phyloP scores from a whole-genome alignment of 2,329 filamentous ascomycete species.

The Colletotrichum eleusines region DNA sequence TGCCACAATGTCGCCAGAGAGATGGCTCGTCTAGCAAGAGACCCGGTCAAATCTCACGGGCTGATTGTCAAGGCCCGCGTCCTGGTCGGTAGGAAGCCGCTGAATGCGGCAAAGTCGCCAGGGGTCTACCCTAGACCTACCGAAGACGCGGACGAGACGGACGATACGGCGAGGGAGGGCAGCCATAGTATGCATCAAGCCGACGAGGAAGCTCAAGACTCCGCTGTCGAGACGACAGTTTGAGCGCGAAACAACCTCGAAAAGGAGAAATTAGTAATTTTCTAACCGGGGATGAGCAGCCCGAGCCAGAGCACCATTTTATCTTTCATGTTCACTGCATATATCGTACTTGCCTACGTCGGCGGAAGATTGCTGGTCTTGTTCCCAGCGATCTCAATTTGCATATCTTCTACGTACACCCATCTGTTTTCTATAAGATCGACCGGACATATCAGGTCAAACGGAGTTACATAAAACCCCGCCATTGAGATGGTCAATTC shows the following conservation, averaged over 20 bases:
- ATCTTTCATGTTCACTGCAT: slow-evolving; percentile 32
- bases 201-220: slow-evolving; percentile 10
- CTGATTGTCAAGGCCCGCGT: slow-evolving; percentile 63
- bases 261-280: slow-evolving; percentile 7
- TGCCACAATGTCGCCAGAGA: slow-evolving; percentile 63
- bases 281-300: slow-evolving; percentile 31
- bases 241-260: background rate
- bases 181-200: slow-evolving; percentile 14
- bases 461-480: slow-evolving; percentile 4
- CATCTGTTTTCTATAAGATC: background rate
- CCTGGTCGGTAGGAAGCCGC: slow-evolving; percentile 64
- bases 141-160: slow-evolving; percentile 39
- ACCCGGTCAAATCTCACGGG: slow-evolving; percentile 56
- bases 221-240: slow-evolving; percentile 1
- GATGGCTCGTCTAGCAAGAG: slow-evolving; percentile 61
- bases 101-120: slow-evolving; percentile 4
- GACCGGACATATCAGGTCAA: background rate
- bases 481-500: slow-evolving; percentile 12
- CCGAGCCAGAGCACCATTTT: slow-evolving; percentile 31
- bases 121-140: slow-evolving; percentile 15
- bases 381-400: slow-evolving; percentile 20
- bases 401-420: slow-evolving; percentile 13
- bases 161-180: slow-evolving; percentile 38
- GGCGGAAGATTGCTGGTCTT: slow-evolving; percentile 19
- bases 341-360: slow-evolving; percentile 15